phyloP scores from a whole-genome alignment of 1,284 basidiomycete species.

The Meira nashicola region DNA sequence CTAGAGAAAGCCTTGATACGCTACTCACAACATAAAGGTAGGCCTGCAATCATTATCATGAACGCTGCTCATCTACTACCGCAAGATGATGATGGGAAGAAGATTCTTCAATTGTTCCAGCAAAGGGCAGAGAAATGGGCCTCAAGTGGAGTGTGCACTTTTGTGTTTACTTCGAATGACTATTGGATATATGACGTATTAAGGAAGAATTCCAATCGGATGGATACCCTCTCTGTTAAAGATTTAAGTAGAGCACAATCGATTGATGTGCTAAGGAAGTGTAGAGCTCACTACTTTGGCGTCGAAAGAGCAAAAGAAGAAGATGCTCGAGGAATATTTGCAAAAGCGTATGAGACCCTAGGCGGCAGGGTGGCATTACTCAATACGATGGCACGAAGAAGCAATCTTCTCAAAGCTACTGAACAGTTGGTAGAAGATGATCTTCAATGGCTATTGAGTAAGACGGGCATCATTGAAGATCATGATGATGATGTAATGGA shows the following conservation, averaged over 20 bases:
- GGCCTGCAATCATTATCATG: conserved; percentile 47
- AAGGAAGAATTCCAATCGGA: conserved; percentile 38
- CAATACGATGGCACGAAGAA: conserved; percentile 37
- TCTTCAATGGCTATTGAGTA: conserved; percentile 44
- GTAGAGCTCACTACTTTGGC: conserved; percentile 42
- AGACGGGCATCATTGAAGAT: conserved; percentile 48
- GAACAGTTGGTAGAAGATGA: conserved; percentile 45
- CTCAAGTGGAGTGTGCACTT: conserved; percentile 37
- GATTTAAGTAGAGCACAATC: conserved; percentile 38
- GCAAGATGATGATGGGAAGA: conserved; percentile 39
- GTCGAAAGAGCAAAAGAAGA: conserved; percentile 31
- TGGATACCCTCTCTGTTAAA: conserved; percentile 46
- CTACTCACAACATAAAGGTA: conserved; percentile 28
- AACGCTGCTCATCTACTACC: conserved; percentile 41
- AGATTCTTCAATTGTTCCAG: conserved; percentile 42
- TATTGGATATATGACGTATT: conserved; percentile 44
- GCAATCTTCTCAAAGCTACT: conserved; percentile 34
- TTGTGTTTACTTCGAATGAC: conserved; percentile 40
- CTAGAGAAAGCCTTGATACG: conserved; percentile 41
- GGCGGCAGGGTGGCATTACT: conserved; percentile 40
- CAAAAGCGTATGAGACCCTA: conserved; percentile 35
- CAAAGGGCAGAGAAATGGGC: conserved; percentile 48
- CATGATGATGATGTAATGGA: conserved; percentile 50
- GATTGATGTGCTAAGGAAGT: conserved; percentile 32
- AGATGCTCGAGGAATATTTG: conserved; percentile 15